Evolutionary conservation across 208 protist genomes (phyloP), one percentile per base, ranked within the genome.

Genomic region (Phytomonas sp.): DNA sequence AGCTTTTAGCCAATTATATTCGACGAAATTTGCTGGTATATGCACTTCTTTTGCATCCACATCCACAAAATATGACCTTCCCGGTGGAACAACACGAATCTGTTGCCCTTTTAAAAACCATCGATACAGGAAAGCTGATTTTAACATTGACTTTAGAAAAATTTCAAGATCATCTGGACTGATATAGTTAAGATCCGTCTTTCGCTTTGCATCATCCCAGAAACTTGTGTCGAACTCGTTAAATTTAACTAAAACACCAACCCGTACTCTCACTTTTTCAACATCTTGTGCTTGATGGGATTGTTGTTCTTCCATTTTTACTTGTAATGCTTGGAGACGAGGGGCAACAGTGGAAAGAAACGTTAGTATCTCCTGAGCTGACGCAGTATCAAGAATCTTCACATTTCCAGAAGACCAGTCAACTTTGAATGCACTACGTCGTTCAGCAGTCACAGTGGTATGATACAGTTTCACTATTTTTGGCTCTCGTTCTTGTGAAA

Each of bases 381-480:
- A 94, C 11, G 89, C 88, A 5, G 89, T 92, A 79, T 97, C 93
- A 30, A 95, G 66, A 33, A 97, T 82, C 59, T 85, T 83, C 5
- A 93, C 93, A n/a, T 84, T 83, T 0, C 93, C 93, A 1, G 91
- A 76, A n/a, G 78, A 79, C 87, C 89, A 96, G 71, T 95, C 90
- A 0, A 96, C 89, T 42, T 75, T 73, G 74, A 95, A 97, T 7
- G 91, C 79, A 52, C 84, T 79, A 19, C 77, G 66, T 11, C 76
- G 74, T 33, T 60, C 30, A 4, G 37, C 40, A 4, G 37, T 34
- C n/a, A 49, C 19, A 56, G 45, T 56, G 19, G 45, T 56, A 64
- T 74, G 75, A 71, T 90, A 94, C 5, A 80, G 63, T 31, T 83
- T 81, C 26, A 92, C 87, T 16, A 56, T 61, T 49, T 81, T 67